These are phyloP conservation scores for Hypoxylon cercidicola DNA, from an alignment of 495 filamentous ascomycete genomes.

Conservation along the genomic window DNA sequence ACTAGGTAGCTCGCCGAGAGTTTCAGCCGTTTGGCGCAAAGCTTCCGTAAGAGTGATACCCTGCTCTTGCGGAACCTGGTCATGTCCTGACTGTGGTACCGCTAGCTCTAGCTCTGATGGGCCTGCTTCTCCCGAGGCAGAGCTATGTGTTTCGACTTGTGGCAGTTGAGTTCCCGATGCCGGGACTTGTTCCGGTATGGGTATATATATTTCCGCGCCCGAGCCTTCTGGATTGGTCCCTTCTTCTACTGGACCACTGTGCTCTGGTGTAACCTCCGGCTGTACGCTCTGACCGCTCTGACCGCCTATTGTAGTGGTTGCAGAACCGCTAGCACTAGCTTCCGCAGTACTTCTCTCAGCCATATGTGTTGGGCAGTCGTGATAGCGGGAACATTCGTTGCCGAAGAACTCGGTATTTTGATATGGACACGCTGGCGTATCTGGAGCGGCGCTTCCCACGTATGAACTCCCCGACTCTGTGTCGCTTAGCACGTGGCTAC, in stretches of 20 bases:
- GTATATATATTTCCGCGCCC: background rate
- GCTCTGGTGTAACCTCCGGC: background rate
- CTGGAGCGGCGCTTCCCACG: conserved; percentile 10
- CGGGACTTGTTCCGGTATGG: conserved; percentile 3
- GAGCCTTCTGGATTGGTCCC: background rate
- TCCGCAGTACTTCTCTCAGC: conserved; percentile 34
- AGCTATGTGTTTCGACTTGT: background rate
- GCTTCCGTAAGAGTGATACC: conserved; percentile 22
- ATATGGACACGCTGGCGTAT: conserved; percentile 43
- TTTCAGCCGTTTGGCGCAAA: conserved; percentile 15
- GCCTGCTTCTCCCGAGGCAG: background rate
- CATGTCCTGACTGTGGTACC: background rate
- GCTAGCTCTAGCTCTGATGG: background rate
- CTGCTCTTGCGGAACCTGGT: conserved; percentile 7
- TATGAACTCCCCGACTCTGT: conserved; percentile 29
- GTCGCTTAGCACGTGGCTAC: conserved; percentile 17
- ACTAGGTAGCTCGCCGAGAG: background rate
- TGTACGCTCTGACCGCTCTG: background rate
- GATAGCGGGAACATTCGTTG: conserved; percentile 55
- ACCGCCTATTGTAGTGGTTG: background rate
- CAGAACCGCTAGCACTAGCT: background rate
- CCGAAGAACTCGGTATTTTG: conserved; percentile 48
- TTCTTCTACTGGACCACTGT: background rate
- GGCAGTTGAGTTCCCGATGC: background rate
- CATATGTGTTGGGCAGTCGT: conserved; percentile 56